Evolutionary conservation across 1,139 yeast genomes (phyloP).

Genomic region (Taphrina confusa): DNA sequence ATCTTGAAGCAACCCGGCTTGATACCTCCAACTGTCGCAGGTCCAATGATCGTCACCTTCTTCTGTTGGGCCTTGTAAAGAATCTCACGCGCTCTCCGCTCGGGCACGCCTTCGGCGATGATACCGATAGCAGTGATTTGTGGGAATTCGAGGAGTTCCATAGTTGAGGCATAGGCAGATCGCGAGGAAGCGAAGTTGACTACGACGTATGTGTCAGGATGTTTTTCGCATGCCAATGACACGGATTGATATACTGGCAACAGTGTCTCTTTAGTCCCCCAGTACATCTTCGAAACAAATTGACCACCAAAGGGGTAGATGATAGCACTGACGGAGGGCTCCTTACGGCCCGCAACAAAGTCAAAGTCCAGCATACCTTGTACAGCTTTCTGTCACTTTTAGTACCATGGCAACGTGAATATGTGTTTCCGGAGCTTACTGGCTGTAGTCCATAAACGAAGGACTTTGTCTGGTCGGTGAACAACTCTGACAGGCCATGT

Average conservation of each 20-base stretch:
- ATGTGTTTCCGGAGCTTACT: constrained; percentile 29
- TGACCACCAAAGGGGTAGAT: constrained; percentile 55
- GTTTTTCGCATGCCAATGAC: constrained; percentile 50
- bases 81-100: constrained; percentile 55
- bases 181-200: constrained; percentile 55
- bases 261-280: constrained; percentile 55
- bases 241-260: constrained; percentile 52
- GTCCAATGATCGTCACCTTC: constrained; percentile 54
- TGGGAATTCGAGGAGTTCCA: constrained; percentile 53
- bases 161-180: constrained; percentile 53
- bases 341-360: constrained; percentile 52
- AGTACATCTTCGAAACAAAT: constrained; percentile 53
- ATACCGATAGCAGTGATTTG: constrained; percentile 53
- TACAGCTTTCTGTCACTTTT: constrained; percentile 47
- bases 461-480: constrained; percentile 40
- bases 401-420: not conserved
- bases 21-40: constrained; percentile 56
- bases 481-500: constrained; percentile 23
- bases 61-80: constrained; percentile 51
- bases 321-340: constrained; percentile 55
- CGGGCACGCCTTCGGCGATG: constrained; percentile 56
- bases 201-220: constrained; percentile 54
- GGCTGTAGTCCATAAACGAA: constrained; percentile 44
- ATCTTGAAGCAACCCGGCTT: constrained; percentile 56
- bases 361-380: constrained; percentile 56